Base-by-base conservation (phyloP, 1,139 yeast genomes). In the Blastobotrys proliferans region DNA sequence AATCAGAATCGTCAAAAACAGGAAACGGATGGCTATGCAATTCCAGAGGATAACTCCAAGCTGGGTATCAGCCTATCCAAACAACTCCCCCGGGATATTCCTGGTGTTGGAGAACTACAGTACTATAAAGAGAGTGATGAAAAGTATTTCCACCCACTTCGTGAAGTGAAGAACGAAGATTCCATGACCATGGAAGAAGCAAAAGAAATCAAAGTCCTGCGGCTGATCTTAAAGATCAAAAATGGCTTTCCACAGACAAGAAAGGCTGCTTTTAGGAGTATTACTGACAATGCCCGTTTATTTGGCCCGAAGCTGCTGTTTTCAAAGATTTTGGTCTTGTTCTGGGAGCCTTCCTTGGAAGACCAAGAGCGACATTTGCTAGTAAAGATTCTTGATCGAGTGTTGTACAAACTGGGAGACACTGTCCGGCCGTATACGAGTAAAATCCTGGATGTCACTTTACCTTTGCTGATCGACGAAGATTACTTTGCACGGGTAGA, bases 321-420 rank as follows among this genome's bases (percentile, higher is more conserved):
- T 55, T 76, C 77, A 45, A 81, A 78, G 49, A 71, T 86, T 6
- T 67, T 90, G 13, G 95, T 96, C 0, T 63, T 90, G 14, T 64
- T 90, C 29, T 68, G 83, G 58, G 96, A 87, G 51, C 80, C 80
- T 19, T 65, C 76, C 6, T 66, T 88, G 31, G 94, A 83, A 51
- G 94, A 85, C 42, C 88, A 81, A 52, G 97, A 90, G 59, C 72
- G 95, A 24, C 95, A 88, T 63, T 62, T 86, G 13, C 67, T 90
- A 45, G 84, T 87, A 10, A 90, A 88, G 58, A 75, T 85, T 8
- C 66, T 85, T 11, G 88, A 83, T 28, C 69, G 95, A 33, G 70
- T 86, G 0, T 61, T 90, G 14, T 76, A 73, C 58, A 81, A 74
- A 51, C 66, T 88, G 16, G 87, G 81, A 35, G 83, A 75, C 35